Evolutionary conservation across 768 basidiomycete genomes (phyloP).

Genomic region (Lentinula guzmanii): DNA sequence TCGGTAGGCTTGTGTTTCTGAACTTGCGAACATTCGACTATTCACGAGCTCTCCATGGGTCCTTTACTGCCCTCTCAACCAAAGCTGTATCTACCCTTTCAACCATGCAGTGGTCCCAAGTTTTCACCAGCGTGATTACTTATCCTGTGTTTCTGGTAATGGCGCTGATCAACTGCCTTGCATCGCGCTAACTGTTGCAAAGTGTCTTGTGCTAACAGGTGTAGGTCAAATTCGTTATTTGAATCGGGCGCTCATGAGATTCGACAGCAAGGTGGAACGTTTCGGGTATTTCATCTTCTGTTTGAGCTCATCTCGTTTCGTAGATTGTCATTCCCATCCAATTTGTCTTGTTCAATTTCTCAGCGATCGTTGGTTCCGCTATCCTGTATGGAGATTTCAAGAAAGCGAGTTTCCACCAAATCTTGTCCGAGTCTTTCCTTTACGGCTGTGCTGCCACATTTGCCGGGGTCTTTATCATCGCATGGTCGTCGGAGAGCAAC

Average conservation of each 20-base stretch:
- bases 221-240: slow-evolving; percentile 81
- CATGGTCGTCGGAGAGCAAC: slow-evolving; percentile 44
- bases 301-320: not conserved
- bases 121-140: slow-evolving; percentile 77
- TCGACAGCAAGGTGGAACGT: slow-evolving; percentile 75
- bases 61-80: slow-evolving; percentile 86
- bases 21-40: not conserved
- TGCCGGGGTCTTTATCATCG: slow-evolving; percentile 82
- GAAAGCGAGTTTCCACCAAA: slow-evolving; percentile 72
- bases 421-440: slow-evolving; percentile 75
- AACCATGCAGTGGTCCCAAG: slow-evolving; percentile 68
- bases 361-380: slow-evolving; percentile 88
- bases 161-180: slow-evolving; percentile 3
- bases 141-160: slow-evolving; percentile 73
- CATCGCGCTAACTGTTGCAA: slow-evolving; percentile 8
- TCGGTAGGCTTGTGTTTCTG: slow-evolving; percentile 39
- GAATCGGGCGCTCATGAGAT: slow-evolving; percentile 85
- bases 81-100: slow-evolving; percentile 88
- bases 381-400: slow-evolving; percentile 94
- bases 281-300: not conserved
- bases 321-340: slow-evolving; percentile 91
- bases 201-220: slow-evolving; percentile 72
- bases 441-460: slow-evolving; percentile 91
- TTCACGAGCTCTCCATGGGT: slow-evolving; percentile 35
- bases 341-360: slow-evolving; percentile 92